Evolutionary conservation across 139 green algal species (phyloP), one percentile per base, ranked within the genome.

Genomic region (Tetradesmus lagerheimii): DNA sequence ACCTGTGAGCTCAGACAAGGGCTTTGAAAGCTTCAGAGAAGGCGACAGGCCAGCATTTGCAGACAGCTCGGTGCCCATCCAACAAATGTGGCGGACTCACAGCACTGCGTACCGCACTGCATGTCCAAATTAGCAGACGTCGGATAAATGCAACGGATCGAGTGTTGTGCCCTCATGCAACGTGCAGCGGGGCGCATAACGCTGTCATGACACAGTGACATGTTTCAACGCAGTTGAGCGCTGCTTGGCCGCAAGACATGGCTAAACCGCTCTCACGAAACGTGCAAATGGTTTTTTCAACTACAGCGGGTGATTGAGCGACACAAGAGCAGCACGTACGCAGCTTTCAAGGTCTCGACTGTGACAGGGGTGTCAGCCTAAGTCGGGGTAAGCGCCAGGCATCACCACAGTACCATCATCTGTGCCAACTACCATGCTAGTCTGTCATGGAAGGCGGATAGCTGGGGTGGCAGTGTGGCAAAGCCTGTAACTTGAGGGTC

Each of bases 21-120:
- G 80, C 39, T 86, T 86, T 31, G 27, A 23, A 31, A 86, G 80
- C 45, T 74, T 86, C 31, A 86, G 38, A 16, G n/a, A 74, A 15
- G 80, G 45, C 5, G 80, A 86, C 23, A 86, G 34, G 11, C 57
- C 57, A 71, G 57, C 57, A 71, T 8, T 71, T 8, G 57, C 57
- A 71, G 57, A 71, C 4, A 31, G 57, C 57, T 71, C 57, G 57
- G 57, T 71, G 57, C 57, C 57, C 57, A 71, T 71, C 23, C 57
- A 71, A n/a, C 57, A 71, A 18, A 20, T 71, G 23, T 71, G 57
- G 57, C 23, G 57, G 23, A 2, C 2, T 31, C 57, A n/a, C 23
- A n/a, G 57, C 57, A 71, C 57, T 9, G 23, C 8, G 57, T 71
- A n/a, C 57, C 4, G 9, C 57, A 71, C 4, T 31, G 20, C 6